phyloP scores from a whole-genome alignment of 2,329 filamentous ascomycete genomes.

The Ceratocystis colombiana region DNA sequence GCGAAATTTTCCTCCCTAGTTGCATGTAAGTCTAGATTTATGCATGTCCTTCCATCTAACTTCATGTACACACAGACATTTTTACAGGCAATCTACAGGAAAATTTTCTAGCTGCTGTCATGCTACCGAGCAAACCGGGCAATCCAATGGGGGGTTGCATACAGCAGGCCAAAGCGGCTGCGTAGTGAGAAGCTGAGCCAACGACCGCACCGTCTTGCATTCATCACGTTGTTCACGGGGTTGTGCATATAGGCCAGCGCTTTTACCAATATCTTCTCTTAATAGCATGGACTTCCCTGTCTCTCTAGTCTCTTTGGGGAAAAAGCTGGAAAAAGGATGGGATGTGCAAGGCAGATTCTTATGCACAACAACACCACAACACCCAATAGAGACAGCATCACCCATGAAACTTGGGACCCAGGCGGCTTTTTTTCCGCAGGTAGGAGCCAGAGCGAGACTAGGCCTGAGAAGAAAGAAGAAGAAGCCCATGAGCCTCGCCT shows the following conservation, averaged over 20 bases:
- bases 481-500: background rate
- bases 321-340: background rate
- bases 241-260: slow-evolving; percentile 1
- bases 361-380: background rate
- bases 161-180: slow-evolving; percentile 6
- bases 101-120: background rate
- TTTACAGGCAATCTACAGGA: background rate
- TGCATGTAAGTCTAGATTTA: no score
- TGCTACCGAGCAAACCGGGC: slow-evolving; percentile 2
- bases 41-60: no score
- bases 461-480: no score
- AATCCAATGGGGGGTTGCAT: background rate
- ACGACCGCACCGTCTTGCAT: background rate
- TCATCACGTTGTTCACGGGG: background rate
- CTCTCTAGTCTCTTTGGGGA: background rate
- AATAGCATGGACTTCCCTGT: background rate
- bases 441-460: no score
- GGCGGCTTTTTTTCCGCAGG: background rate
- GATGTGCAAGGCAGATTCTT: slow-evolving; percentile 12
- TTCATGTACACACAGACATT: slow-evolving; percentile 1
- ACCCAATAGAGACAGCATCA: background rate
- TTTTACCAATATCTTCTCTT: background rate
- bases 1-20: no score
- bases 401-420: background rate
- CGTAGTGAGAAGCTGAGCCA: background rate